These are phyloP conservation scores for Termitomyces sp. DNA, from an alignment of 768 basidiomycete genomes.

Conservation along the genomic window DNA sequence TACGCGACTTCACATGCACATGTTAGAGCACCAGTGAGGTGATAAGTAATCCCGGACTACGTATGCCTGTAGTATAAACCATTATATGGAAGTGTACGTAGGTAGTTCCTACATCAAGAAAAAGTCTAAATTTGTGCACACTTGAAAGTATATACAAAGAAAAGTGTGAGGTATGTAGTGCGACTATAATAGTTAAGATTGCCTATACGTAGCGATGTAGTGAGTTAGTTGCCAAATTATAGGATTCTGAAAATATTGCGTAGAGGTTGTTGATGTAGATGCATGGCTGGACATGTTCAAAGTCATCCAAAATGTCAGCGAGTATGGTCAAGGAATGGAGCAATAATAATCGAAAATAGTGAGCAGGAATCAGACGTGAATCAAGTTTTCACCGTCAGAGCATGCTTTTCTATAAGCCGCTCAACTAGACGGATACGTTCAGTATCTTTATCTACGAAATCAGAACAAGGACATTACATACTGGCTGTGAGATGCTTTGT, in stretches of 20 bases:
- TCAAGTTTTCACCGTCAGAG: conserved; percentile 18
- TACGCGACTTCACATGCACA: not conserved
- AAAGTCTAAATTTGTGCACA: conserved; percentile 2
- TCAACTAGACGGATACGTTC: conserved; percentile 42
- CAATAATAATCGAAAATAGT: not conserved
- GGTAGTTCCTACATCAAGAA: conserved; percentile 9
- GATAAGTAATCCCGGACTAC: not conserved
- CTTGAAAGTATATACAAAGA: conserved; percentile 14
- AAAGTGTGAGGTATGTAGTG: conserved; percentile 13
- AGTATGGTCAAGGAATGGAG: conserved; percentile 14
- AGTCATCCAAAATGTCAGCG: too few relatives aligned
- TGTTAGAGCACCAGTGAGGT: too few relatives aligned
- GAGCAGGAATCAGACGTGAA: conserved; percentile 7
- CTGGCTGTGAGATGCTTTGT: conserved; percentile 80
- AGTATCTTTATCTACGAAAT: conserved; percentile 7
- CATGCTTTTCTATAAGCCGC: conserved; percentile 54
- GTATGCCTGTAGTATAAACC: not conserved
- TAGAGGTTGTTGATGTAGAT: conserved; percentile 5
- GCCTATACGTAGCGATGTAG: conserved; percentile 9
- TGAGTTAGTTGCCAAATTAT: not conserved
- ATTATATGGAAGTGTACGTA: conserved; percentile 4
- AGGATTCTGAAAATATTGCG: not conserved
- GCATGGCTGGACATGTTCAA: not conserved
- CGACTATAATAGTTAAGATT: conserved; percentile 20
- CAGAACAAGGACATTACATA: conserved; percentile 31